Conservation (phyloP, 352 stramenopile genomes). For the Pythium dissotocum region DNA sequence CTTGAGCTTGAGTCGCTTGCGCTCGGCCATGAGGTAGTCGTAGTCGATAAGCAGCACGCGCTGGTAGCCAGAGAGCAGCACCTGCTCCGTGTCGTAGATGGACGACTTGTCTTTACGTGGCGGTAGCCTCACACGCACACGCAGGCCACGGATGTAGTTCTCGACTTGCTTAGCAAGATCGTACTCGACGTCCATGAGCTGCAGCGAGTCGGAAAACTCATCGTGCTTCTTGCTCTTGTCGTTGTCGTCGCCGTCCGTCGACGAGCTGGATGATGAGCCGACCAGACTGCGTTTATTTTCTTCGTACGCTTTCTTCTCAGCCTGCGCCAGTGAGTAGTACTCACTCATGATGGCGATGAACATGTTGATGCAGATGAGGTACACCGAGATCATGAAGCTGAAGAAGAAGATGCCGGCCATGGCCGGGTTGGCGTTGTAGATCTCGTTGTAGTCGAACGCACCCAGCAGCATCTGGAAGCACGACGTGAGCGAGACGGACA, state of each 20-base stretch:
- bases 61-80: constrained; percentile 61
- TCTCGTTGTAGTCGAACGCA: constrained; percentile 76
- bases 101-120: constrained; percentile 37
- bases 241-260: constrained; percentile 12
- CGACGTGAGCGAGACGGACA: constrained; percentile 67
- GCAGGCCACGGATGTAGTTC: constrained; percentile 55
- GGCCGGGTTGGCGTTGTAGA: constrained; percentile 61
- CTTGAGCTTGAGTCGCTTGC: constrained; percentile 58
- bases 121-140: constrained; percentile 58
- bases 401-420: constrained; percentile 86
- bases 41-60: constrained; percentile 75
- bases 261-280: neutral
- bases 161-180: constrained; percentile 73
- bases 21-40: constrained; percentile 68
- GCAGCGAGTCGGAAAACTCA: constrained; percentile 55
- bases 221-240: constrained; percentile 26
- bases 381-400: constrained; percentile 80
- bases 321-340: constrained; percentile 76
- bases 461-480: constrained; percentile 85
- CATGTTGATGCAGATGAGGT: constrained; percentile 84
- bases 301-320: constrained; percentile 64
- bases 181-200: constrained; percentile 73
- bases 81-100: constrained; percentile 46
- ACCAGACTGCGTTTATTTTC: constrained; percentile 46
- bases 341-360: constrained; percentile 87